These are phyloP conservation scores for Solanum hybrid DNA, from an alignment of 305 asterid species.

Conservation along the genomic window DNA sequence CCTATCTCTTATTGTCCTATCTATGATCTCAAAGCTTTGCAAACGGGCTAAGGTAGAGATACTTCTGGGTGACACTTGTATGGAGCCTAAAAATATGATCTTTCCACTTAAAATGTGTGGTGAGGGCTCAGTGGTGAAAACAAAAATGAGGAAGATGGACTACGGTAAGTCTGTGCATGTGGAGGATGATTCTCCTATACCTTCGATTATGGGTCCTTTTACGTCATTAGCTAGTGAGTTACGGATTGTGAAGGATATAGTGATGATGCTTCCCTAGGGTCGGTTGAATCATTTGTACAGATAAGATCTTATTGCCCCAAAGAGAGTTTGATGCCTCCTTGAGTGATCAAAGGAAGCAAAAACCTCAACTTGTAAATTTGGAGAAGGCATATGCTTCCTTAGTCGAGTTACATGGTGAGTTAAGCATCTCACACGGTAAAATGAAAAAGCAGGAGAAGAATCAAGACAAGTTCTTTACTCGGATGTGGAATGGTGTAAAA, in stretches of 20 bases:
- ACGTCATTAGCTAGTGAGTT: not conserved
- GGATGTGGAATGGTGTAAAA: not conserved
- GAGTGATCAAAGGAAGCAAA: not conserved
- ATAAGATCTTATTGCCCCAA: not conserved
- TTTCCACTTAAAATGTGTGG: too few species aligned
- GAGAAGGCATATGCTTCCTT: not conserved
- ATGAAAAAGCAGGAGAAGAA: not conserved
- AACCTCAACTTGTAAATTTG: not conserved
- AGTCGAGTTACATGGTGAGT: not conserved
- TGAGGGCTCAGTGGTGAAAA: too few species aligned
- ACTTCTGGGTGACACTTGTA: too few species aligned
- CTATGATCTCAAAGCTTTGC: too few species aligned
- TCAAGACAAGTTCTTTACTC: not conserved
- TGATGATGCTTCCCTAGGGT: not conserved
- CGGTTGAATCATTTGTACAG: not conserved
- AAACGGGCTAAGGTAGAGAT: too few species aligned
- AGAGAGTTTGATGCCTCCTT: not conserved
- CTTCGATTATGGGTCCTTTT: not conserved
- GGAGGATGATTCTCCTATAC: not conserved
- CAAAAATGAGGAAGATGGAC: too few species aligned
- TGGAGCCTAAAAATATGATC: too few species aligned
- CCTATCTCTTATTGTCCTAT: too few species aligned
- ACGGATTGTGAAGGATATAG: not conserved
- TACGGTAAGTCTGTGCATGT: too few species aligned
- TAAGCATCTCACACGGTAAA: not conserved